Conservation (phyloP, 768 basidiomycete genomes). For the Sistotremastrum suecicum region DNA sequence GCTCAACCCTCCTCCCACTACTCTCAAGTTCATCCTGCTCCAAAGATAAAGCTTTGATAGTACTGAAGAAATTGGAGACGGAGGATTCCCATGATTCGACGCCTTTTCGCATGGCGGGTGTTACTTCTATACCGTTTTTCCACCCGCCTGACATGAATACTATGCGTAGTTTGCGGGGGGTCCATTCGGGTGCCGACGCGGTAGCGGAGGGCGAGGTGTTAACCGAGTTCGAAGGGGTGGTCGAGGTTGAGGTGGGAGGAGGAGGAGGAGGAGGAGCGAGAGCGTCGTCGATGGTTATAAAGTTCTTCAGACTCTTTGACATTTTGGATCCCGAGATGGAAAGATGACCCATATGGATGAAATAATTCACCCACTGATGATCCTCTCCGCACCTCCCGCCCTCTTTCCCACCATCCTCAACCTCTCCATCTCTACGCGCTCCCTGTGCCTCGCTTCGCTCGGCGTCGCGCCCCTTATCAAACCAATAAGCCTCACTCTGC, state of each 20-base stretch:
- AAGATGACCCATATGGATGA: slow-evolving; percentile 94
- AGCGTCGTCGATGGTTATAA: slow-evolving; percentile 87
- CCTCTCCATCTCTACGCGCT: no score
- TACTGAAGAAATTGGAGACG: slow-evolving; percentile 52
- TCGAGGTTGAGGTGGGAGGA: no score
- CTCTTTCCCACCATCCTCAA: no score
- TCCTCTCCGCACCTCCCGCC: no score
- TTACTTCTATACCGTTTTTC: not conserved
- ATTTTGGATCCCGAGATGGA: slow-evolving; percentile 98
- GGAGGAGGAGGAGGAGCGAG: not conserved
- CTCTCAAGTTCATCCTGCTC: slow-evolving; percentile 27
- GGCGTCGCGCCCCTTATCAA: not conserved
- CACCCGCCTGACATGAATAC: not conserved
- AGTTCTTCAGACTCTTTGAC: slow-evolving; percentile 98
- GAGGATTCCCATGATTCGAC: no score
- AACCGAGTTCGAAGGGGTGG: no score
- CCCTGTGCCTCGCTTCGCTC: no score
- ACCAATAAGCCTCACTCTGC: slow-evolving; percentile 63
- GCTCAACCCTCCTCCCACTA: not conserved
- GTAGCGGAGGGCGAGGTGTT: no score
- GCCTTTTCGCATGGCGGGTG: not conserved
- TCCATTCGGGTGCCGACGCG: not conserved
- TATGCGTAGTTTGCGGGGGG: not conserved
- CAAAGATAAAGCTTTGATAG: slow-evolving; percentile 60
- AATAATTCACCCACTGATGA: slow-evolving; percentile 91